Percentiles rank a stretch among this genome's conserved stretches.
phyloP scores from a whole-genome alignment of 345 rosid species.

The Arabidopsis suecica region DNA sequence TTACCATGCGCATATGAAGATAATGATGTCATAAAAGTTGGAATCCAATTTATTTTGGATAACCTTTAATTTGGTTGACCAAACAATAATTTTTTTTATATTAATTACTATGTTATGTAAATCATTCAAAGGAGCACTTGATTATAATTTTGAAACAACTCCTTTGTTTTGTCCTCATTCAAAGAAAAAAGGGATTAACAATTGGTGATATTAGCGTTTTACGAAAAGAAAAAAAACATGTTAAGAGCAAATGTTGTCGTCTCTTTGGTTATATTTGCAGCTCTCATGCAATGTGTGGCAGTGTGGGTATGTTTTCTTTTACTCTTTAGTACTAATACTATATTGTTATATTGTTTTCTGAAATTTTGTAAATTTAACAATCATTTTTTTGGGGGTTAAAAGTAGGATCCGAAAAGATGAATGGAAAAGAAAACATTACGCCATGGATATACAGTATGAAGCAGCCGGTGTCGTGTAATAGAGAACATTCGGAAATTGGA shows the following conservation, averaged over 20 bases:
- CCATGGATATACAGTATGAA: background rate
- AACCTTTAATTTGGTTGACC: background rate
- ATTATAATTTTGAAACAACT: background rate
- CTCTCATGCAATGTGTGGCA: background rate
- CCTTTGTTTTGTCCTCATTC: background rate
- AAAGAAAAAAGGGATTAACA: background rate
- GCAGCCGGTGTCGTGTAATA: background rate
- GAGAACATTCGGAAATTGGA: conserved; percentile 19
- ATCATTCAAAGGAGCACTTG: background rate
- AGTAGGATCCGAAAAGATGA: conserved; percentile 4
- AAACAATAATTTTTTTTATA: background rate
- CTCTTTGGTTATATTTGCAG: conserved; percentile 1
- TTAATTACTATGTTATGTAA: background rate
- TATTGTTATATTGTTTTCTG: background rate
- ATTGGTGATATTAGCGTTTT: background rate
- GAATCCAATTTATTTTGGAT: background rate
- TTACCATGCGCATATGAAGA: too few species aligned
- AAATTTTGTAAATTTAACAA: background rate
- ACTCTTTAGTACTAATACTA: background rate
- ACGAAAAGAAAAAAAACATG: background rate
- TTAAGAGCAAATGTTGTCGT: background rate
- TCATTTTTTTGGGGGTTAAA: background rate
- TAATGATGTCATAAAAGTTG: too few species aligned
- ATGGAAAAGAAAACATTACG: background rate
- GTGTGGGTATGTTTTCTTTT: conserved; percentile 11